Percentiles rank a stretch among this genome's conserved stretches.
Evolutionary conservation across 169 alveolate species (phyloP).

Genomic region (Amoebophrya sp.): DNA sequence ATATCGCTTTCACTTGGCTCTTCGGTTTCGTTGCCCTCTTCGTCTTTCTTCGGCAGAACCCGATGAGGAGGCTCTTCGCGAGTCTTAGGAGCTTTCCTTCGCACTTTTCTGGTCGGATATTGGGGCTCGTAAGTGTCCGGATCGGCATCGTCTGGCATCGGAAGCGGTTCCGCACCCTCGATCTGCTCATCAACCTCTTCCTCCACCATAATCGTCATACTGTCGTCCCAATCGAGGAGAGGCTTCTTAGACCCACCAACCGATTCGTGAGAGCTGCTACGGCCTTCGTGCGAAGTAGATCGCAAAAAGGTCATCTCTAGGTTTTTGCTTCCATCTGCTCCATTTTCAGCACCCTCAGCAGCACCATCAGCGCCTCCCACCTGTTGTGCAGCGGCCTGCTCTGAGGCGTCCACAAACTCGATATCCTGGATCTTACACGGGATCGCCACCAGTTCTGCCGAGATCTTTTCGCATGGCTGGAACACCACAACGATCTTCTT

Average conservation of each 20-base stretch:
- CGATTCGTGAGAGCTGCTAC: neutral
- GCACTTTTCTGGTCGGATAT: neutral
- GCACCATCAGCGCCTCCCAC: too few species aligned
- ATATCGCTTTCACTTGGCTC: neutral
- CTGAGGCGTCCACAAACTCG: conserved; percentile 40
- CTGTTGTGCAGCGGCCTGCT: too few species aligned
- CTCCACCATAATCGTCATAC: neutral
- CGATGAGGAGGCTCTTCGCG: neutral
- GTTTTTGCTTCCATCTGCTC: too few species aligned
- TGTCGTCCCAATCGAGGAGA: neutral
- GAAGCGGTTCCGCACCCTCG: neutral
- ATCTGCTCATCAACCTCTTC: neutral
- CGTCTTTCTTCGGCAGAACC: neutral
- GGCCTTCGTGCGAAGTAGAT: neutral
- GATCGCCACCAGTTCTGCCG: conserved; percentile 57
- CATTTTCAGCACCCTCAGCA: too few species aligned
- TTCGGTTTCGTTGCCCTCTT: neutral
- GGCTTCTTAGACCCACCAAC: neutral
- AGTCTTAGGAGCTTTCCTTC: neutral
- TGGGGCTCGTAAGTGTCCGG: neutral
- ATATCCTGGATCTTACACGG: conserved; percentile 61
- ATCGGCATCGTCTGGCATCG: neutral
- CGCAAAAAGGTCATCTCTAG: neutral
- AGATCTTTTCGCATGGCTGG: conserved; percentile 60
- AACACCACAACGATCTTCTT: conserved; percentile 58